Evolutionary conservation across 2,329 filamentous ascomycete genomes (phyloP), one percentile per base, ranked within the genome.

Genomic region (Endothia cerciana): DNA sequence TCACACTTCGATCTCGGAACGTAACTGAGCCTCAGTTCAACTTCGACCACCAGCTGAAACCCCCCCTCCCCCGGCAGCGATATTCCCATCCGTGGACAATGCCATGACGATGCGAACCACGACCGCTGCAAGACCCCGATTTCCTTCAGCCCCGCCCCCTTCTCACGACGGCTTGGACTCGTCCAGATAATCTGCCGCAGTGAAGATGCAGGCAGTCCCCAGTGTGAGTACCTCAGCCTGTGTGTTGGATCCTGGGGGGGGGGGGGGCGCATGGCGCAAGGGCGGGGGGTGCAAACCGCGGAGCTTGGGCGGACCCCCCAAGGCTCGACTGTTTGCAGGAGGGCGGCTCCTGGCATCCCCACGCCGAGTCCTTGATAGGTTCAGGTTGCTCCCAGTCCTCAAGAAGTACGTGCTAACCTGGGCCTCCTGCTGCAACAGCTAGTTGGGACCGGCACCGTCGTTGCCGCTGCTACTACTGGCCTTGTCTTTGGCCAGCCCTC

Each of bases 391-490:
- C 15, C 17, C 3, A 22, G 22, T 5, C 15, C 17, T 38, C 15
- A 2, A n/a, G 19, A 13, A 41, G 41, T 13, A 22, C 8, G 33
- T 63, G 60, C 66, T 68, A 62, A 68, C 59, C 36, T 13, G 22
- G 28, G 10, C 13, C 33, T 33, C 40, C 60, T 2, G 5, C 38
- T 55, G 13, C 22, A 61, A 59, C 72, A 88, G 86, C 85, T 88
- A 72, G 83, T 87, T 77, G 86, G 85, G 76, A 83, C 85, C 71
- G 84, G 86, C 76, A 85, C 85, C 77, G 85, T 84, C 70, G 83
- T 87, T 75, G 86, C 85, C 77, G 85, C 85, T 73, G 85, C 85
- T 71, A 81, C 85, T 75, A 82, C 80, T 71, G 85, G 86, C 71
- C 77, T 88, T 69, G 84, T 85, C 70, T 87, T 88, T 75, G 85